Percentiles rank a stretch among this genome's conserved stretches.
Evolutionary conservation across 306 rosid genomes (phyloP).

Genomic region (Fragaria nilgerrensis): DNA sequence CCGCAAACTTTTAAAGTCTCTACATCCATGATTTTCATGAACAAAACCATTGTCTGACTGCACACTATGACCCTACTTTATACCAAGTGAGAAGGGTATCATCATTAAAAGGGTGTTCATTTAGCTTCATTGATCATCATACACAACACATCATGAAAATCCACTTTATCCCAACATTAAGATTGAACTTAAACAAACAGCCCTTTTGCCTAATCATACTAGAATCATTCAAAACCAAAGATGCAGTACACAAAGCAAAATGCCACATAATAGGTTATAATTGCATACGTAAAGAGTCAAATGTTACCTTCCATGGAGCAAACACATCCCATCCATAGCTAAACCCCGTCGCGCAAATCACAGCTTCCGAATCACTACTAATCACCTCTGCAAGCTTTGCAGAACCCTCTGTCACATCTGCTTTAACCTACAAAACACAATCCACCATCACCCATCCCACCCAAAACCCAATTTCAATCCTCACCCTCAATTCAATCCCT

Average conservation of each 20-base stretch:
- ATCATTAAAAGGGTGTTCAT: neutral
- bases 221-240: neutral
- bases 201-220: neutral
- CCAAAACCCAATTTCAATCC: slow-evolving; percentile 13
- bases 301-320: slow-evolving; percentile 93
- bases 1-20: neutral
- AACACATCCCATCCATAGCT: slow-evolving; percentile 81
- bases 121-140: neutral
- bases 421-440: slow-evolving; percentile 65
- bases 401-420: slow-evolving; percentile 92
- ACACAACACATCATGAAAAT: neutral
- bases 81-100: neutral
- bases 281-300: slow-evolving; percentile 7
- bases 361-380: slow-evolving; percentile 84
- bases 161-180: neutral
- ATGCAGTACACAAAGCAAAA: neutral
- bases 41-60: neutral
- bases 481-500: neutral
- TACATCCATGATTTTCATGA: neutral
- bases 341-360: slow-evolving; percentile 88
- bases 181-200: neutral
- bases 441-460: slow-evolving; percentile 1
- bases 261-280: neutral
- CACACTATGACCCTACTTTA: neutral
- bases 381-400: slow-evolving; percentile 75